phyloP scores from a whole-genome alignment of 2,329 filamentous ascomycete species.

The Aspergillus melleus region DNA sequence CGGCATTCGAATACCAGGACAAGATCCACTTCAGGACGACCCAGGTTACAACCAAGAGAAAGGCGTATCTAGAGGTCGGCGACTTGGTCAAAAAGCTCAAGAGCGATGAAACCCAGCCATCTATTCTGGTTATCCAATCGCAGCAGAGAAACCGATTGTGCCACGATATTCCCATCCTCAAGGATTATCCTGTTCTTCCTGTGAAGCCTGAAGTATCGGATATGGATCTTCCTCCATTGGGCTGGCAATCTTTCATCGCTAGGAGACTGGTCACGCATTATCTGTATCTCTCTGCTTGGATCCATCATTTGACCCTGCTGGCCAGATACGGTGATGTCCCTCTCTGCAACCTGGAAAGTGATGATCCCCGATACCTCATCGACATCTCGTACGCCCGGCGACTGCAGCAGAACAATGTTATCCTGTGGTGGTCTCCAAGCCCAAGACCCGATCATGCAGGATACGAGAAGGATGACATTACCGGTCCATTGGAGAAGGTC shows the following conservation, averaged over 20 bases:
- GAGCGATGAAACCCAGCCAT: conserved; percentile 76
- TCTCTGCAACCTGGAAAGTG: conserved; percentile 89
- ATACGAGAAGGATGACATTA: conserved; percentile 88
- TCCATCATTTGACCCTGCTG: conserved; percentile 81
- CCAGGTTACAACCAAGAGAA: conserved; percentile 85
- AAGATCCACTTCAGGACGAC: conserved; percentile 80
- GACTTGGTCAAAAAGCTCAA: conserved; percentile 88
- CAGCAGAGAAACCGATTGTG: conserved; percentile 77
- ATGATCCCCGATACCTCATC: conserved; percentile 92
- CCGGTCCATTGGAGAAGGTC: conserved; percentile 78
- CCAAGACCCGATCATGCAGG: conserved; percentile 92
- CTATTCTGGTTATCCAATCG: conserved; percentile 87
- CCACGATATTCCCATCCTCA: conserved; percentile 80
- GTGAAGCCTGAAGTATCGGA: conserved; percentile 81
- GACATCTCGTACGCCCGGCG: conserved; percentile 92
- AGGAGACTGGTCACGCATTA: conserved; percentile 86
- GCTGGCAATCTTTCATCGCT: conserved; percentile 89
- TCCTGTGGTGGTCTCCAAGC: conserved; percentile 93
- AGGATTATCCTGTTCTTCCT: conserved; percentile 79
- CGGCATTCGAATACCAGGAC: conserved; percentile 83
- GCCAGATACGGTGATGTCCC: conserved; percentile 92
- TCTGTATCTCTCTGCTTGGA: conserved; percentile 88
- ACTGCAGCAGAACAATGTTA: conserved; percentile 85
- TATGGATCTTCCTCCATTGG: conserved; percentile 82
- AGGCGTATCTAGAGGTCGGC: conserved; percentile 82